Percentiles rank a stretch among this genome's conserved stretches.
Conservation (phyloP, 768 basidiomycete genomes). For the Neoboletus brunneissimus region DNA sequence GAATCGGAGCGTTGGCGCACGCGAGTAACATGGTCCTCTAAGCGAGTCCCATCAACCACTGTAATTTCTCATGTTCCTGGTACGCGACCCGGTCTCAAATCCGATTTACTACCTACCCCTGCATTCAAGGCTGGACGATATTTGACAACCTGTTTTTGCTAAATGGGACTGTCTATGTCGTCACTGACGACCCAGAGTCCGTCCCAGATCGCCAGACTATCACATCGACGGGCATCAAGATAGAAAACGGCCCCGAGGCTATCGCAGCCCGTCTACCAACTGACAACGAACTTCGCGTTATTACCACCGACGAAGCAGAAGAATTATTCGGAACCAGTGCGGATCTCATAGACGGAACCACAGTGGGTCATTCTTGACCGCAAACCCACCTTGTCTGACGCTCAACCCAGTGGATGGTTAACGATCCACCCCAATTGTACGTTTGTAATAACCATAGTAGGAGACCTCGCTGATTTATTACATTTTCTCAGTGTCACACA, state of each 20-base stretch:
- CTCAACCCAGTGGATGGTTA: conserved; percentile 61
- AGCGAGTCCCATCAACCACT: conserved; percentile 53
- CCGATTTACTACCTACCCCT: background rate
- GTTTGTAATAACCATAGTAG: conserved; percentile 22
- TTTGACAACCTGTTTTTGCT: conserved; percentile 79
- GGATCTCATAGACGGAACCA: conserved; percentile 71
- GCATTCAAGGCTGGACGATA: conserved; percentile 77
- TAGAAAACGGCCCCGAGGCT: conserved; percentile 56
- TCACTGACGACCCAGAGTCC: conserved; percentile 64
- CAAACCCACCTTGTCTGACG: conserved; percentile 2
- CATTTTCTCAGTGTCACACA: conserved; percentile 64
- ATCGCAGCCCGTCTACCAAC: conserved; percentile 64
- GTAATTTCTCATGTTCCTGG: conserved; percentile 77
- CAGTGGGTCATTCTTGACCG: conserved; percentile 40
- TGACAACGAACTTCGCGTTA: conserved; percentile 74
- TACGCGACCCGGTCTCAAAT: conserved; percentile 20
- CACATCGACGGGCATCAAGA: conserved; percentile 63
- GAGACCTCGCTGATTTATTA: background rate
- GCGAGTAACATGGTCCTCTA: conserved; percentile 39
- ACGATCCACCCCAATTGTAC: conserved; percentile 85
- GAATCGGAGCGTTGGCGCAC: conserved; percentile 30
- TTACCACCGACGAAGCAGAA: conserved; percentile 65
- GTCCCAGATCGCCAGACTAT: conserved; percentile 68
- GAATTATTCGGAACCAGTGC: conserved; percentile 71
- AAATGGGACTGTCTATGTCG: conserved; percentile 81